Evolutionary conservation across 2,329 filamentous ascomycete species (phyloP), one percentile per base, ranked within the genome.

Genomic region (Talaromyces sp.): DNA sequence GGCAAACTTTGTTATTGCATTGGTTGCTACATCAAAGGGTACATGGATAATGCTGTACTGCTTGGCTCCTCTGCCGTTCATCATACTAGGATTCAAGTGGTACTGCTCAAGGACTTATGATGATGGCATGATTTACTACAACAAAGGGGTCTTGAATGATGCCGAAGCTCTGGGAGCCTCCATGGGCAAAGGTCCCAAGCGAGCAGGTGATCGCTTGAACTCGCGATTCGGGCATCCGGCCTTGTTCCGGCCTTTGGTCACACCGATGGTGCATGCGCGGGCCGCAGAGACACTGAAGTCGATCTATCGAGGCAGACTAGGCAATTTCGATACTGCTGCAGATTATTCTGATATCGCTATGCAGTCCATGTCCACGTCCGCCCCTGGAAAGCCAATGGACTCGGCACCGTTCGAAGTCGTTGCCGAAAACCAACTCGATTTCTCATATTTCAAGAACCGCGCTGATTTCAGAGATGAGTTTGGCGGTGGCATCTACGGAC

Each of bases 231-330:
- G 92, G 1, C 92, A 99, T 73, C 95, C 93, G 1, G 92, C 91
- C 4, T 82, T 98, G 16, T 96, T 95, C 80, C 90, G 90, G 75
- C 89, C 90, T 3, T 83, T 98, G 21, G 93, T 93, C 69, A 96
- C 92, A 0, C 93, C 93, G 2, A 97, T 98, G 93, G 93, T 98
- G 3, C 89, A 96, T 70, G 89, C 91, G 60, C 96, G 90, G 76
- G 91, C 92, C 2, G 91, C 95, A 70, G 92, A 95, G 64, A 83
- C 95, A 44, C 83, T 99, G 9, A 88, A 89, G n/a, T 86, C 90
- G 48, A 83, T 99, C 57, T 97, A 97, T 74, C 87, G 87, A 25
- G 93, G 93, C 11, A 88, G 93, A 4, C 78, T 96, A 1, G 82
- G 82, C n/a, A 80, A 83, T 0, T 80, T 82, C 62, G 72, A 73